Evolutionary conservation across 1,139 yeast species (phyloP).

Genomic region (Yarrowia galli): DNA sequence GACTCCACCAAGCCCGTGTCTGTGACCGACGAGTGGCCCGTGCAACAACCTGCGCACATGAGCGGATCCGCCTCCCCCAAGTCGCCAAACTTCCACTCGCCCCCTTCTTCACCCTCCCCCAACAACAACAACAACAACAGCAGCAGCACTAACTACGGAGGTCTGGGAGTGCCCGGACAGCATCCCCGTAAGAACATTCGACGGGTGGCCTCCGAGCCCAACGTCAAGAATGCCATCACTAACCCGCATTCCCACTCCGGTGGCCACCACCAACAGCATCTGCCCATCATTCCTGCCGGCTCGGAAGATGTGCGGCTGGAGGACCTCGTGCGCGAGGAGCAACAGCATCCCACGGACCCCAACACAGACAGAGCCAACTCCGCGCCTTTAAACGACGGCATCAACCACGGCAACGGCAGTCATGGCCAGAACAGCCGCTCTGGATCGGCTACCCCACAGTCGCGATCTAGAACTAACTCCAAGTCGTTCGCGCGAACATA

Average conservation of each 20-base stretch:
- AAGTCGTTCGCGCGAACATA: conserved; percentile 59
- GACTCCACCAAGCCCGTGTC: conserved; percentile 14
- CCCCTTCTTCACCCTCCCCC: conserved; percentile 4
- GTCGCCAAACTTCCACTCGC: conserved; percentile 11
- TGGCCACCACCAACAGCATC: conserved; percentile 11
- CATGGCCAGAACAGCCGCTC: conserved; percentile 26
- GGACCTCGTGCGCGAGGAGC: conserved; percentile 35
- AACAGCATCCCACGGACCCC: conserved; percentile 10
- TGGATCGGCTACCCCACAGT: conserved; percentile 23
- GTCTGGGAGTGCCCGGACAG: conserved; percentile 17
- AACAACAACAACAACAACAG: background rate
- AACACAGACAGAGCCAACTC: background rate
- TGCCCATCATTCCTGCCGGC: conserved; percentile 29
- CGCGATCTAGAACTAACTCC: conserved; percentile 50
- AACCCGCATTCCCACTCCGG: conserved; percentile 9
- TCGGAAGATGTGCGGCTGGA: conserved; percentile 32
- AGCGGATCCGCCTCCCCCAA: conserved; percentile 17
- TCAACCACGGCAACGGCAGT: background rate
- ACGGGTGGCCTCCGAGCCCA: conserved; percentile 30
- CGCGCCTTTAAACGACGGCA: conserved; percentile 36
- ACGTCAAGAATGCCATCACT: conserved; percentile 17
- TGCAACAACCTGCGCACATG: conserved; percentile 19
- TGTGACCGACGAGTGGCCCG: conserved; percentile 6
- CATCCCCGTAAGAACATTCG: conserved; percentile 25
- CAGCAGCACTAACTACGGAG: background rate